phyloP scores from a whole-genome alignment of 208 protist species.

The Kentomonas sorsogonicus region DNA sequence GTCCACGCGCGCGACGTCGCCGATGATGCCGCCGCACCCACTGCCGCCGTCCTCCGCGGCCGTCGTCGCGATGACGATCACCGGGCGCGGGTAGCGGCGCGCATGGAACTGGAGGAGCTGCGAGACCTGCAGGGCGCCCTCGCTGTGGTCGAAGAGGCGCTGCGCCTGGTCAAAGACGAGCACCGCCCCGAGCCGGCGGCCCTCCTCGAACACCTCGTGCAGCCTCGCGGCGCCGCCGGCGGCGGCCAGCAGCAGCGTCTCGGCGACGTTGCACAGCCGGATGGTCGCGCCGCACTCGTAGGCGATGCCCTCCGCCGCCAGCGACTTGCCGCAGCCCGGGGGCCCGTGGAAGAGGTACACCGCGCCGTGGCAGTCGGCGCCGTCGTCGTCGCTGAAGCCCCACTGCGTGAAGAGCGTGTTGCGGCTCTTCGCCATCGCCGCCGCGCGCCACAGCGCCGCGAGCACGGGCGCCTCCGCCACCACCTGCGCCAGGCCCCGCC shows the following conservation, averaged over 20 bases:
- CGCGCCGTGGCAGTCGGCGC: conserved; percentile 21
- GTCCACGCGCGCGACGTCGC: conserved; percentile 37
- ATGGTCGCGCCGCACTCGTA: conserved; percentile 90
- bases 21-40: conserved; percentile 19
- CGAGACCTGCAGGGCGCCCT: conserved; percentile 49
- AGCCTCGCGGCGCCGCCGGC: conserved; percentile 30
- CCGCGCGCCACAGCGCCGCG: conserved; percentile 46
- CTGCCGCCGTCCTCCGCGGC: conserved; percentile 23
- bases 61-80: conserved; percentile 83
- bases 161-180: conserved; percentile 88
- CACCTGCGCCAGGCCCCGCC: conserved; percentile 61
- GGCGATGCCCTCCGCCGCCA: conserved; percentile 85
- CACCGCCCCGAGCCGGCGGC: conserved; percentile 72
- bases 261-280: conserved; percentile 74
- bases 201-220: conserved; percentile 74
- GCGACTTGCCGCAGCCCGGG: conserved; percentile 81
- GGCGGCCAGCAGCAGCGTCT: conserved; percentile 50
- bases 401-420: conserved; percentile 84
- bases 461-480: conserved; percentile 49
- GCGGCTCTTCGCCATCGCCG: conserved; percentile 67
- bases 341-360: conserved; percentile 75
- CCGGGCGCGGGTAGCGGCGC: conserved; percentile 53
- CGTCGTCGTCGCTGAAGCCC: conserved; percentile 80
- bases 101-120: conserved; percentile 84
- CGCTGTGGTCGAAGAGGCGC: conserved; percentile 72